Evolutionary conservation across 2,329 filamentous ascomycete species (phyloP).

Genomic region (Mariannaea sp.): DNA sequence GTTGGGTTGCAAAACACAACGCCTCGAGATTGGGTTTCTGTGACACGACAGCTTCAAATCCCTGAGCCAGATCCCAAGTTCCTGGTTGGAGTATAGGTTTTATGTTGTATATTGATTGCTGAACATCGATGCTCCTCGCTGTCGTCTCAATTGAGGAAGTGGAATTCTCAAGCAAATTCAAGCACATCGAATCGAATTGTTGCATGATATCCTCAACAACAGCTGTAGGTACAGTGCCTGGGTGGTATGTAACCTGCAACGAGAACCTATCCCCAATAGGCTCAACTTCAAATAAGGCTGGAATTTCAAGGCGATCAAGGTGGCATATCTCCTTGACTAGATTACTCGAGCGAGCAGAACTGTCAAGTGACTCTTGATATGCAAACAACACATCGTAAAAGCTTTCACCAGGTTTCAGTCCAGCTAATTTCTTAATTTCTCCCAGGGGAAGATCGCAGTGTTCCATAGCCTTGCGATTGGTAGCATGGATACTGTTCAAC

Average conservation of each 20-base stretch:
- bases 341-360: slow-evolving; percentile 40
- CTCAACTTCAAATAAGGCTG: slow-evolving; percentile 76
- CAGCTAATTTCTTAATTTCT: slow-evolving; percentile 69
- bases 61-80: slow-evolving; percentile 51
- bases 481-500: slow-evolving; percentile 64
- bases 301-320: slow-evolving; percentile 76
- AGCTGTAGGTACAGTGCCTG: slow-evolving; percentile 53
- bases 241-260: slow-evolving; percentile 55
- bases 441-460: slow-evolving; percentile 67
- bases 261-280: slow-evolving; percentile 54
- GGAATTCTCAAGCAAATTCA: slow-evolving; percentile 38
- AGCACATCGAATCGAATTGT: slow-evolving; percentile 63
- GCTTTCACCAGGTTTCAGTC: slow-evolving; percentile 56
- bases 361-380: slow-evolving; percentile 75
- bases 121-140: slow-evolving; percentile 33
- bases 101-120: slow-evolving; percentile 57
- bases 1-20: slow-evolving; percentile 62
- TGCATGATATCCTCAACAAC: slow-evolving; percentile 62
- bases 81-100: slow-evolving; percentile 41
- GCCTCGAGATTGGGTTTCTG: slow-evolving; percentile 60
- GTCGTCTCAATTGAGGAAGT: slow-evolving; percentile 20
- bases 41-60: slow-evolving; percentile 59
- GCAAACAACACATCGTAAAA: slow-evolving; percentile 82
- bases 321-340: slow-evolving; percentile 61
- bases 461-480: slow-evolving; percentile 68